These are phyloP conservation scores for Diaporthe batatas DNA, from an alignment of 2,329 filamentous ascomycete genomes.

Conservation along the genomic window DNA sequence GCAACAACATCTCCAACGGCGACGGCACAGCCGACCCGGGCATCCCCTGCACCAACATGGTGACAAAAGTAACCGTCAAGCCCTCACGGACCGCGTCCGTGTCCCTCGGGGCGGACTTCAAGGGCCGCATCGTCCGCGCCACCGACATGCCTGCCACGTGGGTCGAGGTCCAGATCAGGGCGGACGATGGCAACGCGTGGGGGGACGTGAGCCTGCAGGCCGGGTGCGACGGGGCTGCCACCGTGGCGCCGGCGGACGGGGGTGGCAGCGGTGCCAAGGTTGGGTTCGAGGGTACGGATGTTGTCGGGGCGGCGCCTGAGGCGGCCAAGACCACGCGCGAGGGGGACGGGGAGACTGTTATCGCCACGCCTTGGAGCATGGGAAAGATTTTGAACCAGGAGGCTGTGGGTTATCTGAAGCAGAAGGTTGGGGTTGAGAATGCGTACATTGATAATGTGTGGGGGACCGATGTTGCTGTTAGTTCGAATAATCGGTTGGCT, in stretches of 20 bases:
- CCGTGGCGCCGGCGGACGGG: slow-evolving; percentile 26
- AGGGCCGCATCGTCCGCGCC: slow-evolving; percentile 37
- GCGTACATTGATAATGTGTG: slow-evolving; percentile 34
- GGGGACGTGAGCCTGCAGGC: slow-evolving; percentile 38
- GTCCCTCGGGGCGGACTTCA: slow-evolving; percentile 25
- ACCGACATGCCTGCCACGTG: slow-evolving; percentile 38
- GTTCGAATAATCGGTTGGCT: slow-evolving; percentile 38
- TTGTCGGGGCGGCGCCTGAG: slow-evolving; percentile 15
- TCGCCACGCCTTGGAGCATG: slow-evolving; percentile 30
- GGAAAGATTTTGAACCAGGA: slow-evolving; percentile 30
- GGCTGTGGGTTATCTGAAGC: slow-evolving; percentile 32
- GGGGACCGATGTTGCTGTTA: slow-evolving; percentile 35
- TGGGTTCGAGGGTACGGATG: slow-evolving; percentile 16
- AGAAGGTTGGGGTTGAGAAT: slow-evolving; percentile 17
- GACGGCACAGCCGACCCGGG: slow-evolving; percentile 37
- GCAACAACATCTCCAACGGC: slow-evolving; percentile 39
- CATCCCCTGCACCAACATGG: slow-evolving; percentile 36
- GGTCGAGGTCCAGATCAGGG: slow-evolving; percentile 41
- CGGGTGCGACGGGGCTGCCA: slow-evolving; percentile 37
- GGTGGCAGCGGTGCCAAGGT: slow-evolving; percentile 22
- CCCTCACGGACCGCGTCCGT: slow-evolving; percentile 27
- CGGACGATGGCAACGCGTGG: slow-evolving; percentile 33
- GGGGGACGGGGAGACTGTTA: slow-evolving; percentile 31
- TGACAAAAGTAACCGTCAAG: slow-evolving; percentile 27
- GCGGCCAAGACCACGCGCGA: slow-evolving; percentile 30